Base-by-base conservation (phyloP, 1,139 yeast genomes). In the Debaryomycetaceae sp. region DNA sequence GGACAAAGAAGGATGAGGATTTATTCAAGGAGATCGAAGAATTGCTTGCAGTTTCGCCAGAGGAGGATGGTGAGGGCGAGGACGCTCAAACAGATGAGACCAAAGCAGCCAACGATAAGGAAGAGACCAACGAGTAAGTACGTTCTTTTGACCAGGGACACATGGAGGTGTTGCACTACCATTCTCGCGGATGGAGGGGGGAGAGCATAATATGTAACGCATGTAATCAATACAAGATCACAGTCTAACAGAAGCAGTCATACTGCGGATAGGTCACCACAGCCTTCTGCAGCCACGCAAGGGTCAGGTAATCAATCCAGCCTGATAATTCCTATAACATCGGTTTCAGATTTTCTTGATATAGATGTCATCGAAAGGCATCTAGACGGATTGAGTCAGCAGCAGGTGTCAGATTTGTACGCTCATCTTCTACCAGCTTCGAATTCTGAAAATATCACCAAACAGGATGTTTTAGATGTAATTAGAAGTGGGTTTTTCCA, bases 1-100 rank as follows among this genome's bases (percentile, higher is more conserved):
- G 86, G 63, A 81, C 86, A 24, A 76, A 67, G 29, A 78, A 78
- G 52, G 96, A 89, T 59, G 58, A 69, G 48, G 69, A 69, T 39
- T 65, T 84, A 34, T 59, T 74, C 31, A 71, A 68, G 30, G 72
- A 73, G 50, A 75, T 88, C 46, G 66, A 73, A 42, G 77, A 76
- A 32, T 64, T 86, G 46, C 70, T 88, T 43, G 51, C 65, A 16
- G 55, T 60, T 26, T 53, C 45, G 24, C 72, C 65, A 15, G 79
- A 77, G 18, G 77, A 69, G 8, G 77, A 66, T 24, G 78, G 67
- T 5, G 76, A 69, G 16, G 75, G 64, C 22, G 76, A 62, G 30
- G 66, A 34, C 57, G 31, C 57, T 52, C 30, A 50, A 37, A 34
- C 38, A 13, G 58, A 55, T 29, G 59, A 51, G 18, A 29, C 32